A percentile compares a stretch with the other conserved stretches of the same genome.
phyloP scores from a whole-genome alignment of 208 protist species.

The Trypanosoma cruzi region DNA sequence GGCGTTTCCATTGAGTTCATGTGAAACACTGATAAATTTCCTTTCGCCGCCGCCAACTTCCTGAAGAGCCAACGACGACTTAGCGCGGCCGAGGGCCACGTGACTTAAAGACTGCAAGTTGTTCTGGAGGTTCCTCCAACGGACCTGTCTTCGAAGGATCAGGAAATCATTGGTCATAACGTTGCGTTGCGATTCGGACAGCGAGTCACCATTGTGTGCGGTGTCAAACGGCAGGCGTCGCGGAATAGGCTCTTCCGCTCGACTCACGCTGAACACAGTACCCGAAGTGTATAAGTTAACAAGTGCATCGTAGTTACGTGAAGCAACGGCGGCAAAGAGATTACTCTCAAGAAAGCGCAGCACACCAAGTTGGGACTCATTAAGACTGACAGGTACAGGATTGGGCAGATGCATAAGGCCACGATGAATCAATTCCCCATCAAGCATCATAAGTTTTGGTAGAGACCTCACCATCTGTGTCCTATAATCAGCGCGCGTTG shows the following conservation, averaged over 20 bases:
- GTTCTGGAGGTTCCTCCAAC: slow-evolving; percentile 67
- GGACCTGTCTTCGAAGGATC: slow-evolving; percentile 39
- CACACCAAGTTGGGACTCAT: slow-evolving; percentile 26
- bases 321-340: slow-evolving; percentile 31
- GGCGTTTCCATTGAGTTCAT: slow-evolving; percentile 68
- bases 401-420: slow-evolving; percentile 65
- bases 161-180: slow-evolving; percentile 57
- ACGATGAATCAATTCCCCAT: slow-evolving; percentile 53
- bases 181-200: slow-evolving; percentile 54
- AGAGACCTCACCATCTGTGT: slow-evolving; percentile 44
- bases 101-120: slow-evolving; percentile 54
- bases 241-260: slow-evolving; percentile 57
- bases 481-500: slow-evolving; percentile 45
- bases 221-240: slow-evolving; percentile 48
- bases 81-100: slow-evolving; percentile 45
- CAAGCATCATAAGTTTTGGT: slow-evolving; percentile 61
- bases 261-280: slow-evolving; percentile 46
- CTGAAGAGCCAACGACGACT: slow-evolving; percentile 46
- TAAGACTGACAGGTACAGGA: slow-evolving; percentile 37
- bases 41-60: slow-evolving; percentile 46
- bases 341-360: slow-evolving; percentile 44
- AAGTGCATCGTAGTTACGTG: slow-evolving; percentile 27
- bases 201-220: slow-evolving; percentile 44
- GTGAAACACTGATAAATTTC: slow-evolving; percentile 38
- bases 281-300: slow-evolving; percentile 22